These are phyloP conservation scores for Ramichloridium luteum DNA, from an alignment of 2,329 filamentous ascomycete genomes.

Conservation along the genomic window DNA sequence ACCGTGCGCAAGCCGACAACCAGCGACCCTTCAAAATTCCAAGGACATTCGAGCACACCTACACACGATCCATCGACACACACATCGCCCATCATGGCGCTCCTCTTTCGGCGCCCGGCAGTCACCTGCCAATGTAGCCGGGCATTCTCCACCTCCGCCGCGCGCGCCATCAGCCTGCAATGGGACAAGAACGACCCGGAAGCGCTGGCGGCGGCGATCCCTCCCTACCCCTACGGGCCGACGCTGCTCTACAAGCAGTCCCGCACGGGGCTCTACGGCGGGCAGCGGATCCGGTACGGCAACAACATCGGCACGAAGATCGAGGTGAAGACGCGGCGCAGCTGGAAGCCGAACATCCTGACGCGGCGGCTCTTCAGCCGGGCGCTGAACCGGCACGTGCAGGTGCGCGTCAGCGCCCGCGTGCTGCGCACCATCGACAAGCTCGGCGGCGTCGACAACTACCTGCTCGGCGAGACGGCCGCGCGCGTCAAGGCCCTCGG, in stretches of 20 bases:
- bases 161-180: conserved; percentile 17
- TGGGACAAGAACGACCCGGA: conserved; percentile 22
- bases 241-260: conserved; percentile 66
- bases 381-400: conserved; percentile 49
- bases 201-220: conserved; percentile 24
- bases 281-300: conserved; percentile 60
- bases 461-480: conserved; percentile 70
- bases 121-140: conserved; percentile 14
- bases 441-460: conserved; percentile 80
- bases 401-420: conserved; percentile 55
- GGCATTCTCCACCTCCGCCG: conserved; percentile 22
- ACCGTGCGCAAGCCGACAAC: too few species aligned
- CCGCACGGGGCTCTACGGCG: conserved; percentile 46
- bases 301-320: conserved; percentile 61
- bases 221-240: conserved; percentile 58
- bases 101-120: conserved; percentile 16
- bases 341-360: conserved; percentile 63
- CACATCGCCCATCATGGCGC: conserved; percentile 12
- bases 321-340: conserved; percentile 57
- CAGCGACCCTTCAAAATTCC: too few species aligned
- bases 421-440: conserved; percentile 60
- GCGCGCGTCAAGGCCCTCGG: conserved; percentile 75
- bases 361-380: conserved; percentile 55
- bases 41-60: too few species aligned
- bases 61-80: not conserved